A percentile compares a stretch with the other conserved stretches of the same genome.
Conservation (phyloP, 352 stramenopile species). For the Globisporangium orthogonon region DNA sequence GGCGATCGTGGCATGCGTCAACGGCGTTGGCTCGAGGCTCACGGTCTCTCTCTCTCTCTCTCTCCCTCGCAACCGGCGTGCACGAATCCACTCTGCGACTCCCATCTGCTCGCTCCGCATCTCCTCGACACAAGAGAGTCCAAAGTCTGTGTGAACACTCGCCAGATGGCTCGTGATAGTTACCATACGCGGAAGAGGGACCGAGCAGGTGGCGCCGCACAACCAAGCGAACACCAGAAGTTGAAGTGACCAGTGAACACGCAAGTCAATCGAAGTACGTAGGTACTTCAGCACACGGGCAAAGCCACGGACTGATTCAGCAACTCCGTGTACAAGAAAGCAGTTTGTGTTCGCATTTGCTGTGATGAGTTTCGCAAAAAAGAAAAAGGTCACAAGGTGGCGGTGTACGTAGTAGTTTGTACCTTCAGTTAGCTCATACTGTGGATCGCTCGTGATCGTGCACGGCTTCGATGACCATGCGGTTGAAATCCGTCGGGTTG, state of each 20-base stretch:
- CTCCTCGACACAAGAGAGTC: conserved; percentile 1
- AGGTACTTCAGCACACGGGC: too few relatives aligned
- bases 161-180: background rate
- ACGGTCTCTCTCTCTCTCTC: background rate
- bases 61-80: background rate
- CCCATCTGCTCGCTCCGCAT: conserved; percentile 9
- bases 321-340: too few relatives aligned
- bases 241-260: background rate
- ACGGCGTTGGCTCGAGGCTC: background rate
- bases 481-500: conserved; percentile 73
- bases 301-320: too few relatives aligned
- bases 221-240: background rate
- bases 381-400: background rate
- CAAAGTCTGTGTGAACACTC: background rate
- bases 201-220: background rate
- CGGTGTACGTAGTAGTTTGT: too few relatives aligned
- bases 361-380: background rate
- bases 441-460: conserved; percentile 48
- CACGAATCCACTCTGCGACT: conserved; percentile 2
- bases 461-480: conserved; percentile 60
- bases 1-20: background rate
- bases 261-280: background rate
- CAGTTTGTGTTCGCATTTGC: background rate
- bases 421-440: background rate
- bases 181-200: background rate